Conservation (phyloP, 73 alveolate genomes). For the Tetrahymena malaccensis region DNA sequence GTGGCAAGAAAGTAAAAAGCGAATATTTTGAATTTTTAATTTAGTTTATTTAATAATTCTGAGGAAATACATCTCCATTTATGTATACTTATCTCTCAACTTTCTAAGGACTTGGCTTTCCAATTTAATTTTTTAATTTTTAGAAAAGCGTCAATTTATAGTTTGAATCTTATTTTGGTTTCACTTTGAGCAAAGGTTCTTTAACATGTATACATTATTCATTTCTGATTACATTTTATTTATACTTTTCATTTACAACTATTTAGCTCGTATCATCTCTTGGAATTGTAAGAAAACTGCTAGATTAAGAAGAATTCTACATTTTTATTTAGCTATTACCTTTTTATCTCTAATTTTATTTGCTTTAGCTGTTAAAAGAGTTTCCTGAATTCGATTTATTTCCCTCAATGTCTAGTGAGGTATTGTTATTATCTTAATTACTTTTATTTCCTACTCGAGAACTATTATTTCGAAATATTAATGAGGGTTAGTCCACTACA, state of each 20-base stretch:
- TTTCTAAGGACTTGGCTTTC: not conserved
- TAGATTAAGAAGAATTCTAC: not conserved
- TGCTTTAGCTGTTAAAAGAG: not conserved
- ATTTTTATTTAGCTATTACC: not conserved
- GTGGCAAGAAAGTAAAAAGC: conserved; percentile 71
- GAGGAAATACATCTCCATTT: conserved; percentile 35
- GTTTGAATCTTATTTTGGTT: not conserved
- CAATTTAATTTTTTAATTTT: not conserved
- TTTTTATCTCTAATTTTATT: not conserved
- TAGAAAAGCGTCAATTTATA: not conserved
- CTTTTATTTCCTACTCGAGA: not conserved
- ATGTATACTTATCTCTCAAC: not conserved
- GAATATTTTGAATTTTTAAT: conserved; percentile 69
- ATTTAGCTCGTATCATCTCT: not conserved
- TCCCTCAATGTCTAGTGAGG: not conserved
- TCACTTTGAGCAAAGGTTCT: not conserved
- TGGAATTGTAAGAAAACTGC: not conserved
- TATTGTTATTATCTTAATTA: not conserved
- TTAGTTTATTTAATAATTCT: conserved; percentile 45
- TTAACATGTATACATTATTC: not conserved
- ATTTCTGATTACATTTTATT: not conserved
- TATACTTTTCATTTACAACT: not conserved
- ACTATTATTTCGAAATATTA: not conserved
- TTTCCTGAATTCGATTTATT: not conserved
- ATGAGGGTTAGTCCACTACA: not conserved